phyloP scores from a whole-genome alignment of 306 rosid species.

The Chamaecrista fasciculata region DNA sequence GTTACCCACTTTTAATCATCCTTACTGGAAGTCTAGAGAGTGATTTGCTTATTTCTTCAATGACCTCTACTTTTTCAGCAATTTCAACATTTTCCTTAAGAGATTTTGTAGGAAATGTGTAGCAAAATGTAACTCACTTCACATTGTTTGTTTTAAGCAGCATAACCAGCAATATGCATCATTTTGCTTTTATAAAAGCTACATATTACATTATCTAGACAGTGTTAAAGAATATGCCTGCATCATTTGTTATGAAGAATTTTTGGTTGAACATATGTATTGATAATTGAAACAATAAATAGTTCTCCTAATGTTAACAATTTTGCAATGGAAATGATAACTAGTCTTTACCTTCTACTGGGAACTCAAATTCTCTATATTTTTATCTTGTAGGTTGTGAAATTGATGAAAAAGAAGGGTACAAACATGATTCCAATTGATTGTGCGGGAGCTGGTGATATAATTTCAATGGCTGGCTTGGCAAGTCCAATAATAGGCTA shows the following conservation, averaged over 20 bases:
- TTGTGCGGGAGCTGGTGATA: conserved; percentile 98
- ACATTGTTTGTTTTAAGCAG: conserved; percentile 9
- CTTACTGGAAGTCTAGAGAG: not conserved
- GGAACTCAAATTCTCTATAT: conserved; percentile 9
- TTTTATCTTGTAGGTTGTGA: conserved; percentile 57
- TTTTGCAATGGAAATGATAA: conserved; percentile 10
- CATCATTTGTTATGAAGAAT: not conserved
- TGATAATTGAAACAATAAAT: not conserved
- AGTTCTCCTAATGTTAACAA: conserved; percentile 14
- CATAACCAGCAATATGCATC: not conserved
- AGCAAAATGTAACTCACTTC: not conserved
- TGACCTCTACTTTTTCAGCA: not conserved
- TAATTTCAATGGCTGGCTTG: conserved; percentile 88
- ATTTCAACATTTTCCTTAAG: conserved; percentile 9
- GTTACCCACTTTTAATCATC: not conserved
- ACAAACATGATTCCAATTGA: conserved; percentile 67
- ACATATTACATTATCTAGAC: not conserved
- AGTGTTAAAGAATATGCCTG: not conserved
- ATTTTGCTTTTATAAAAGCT: not conserved
- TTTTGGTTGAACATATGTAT: not conserved
- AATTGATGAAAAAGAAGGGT: conserved; percentile 94
- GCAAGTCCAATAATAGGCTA: conserved; percentile 86
- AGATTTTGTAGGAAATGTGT: not conserved
- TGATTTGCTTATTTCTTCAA: not conserved
- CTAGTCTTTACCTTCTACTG: conserved; percentile 22